Evolutionary conservation across 139 green algal species (phyloP), one percentile per base, ranked within the genome.

Genomic region (Choricystis sp.): DNA sequence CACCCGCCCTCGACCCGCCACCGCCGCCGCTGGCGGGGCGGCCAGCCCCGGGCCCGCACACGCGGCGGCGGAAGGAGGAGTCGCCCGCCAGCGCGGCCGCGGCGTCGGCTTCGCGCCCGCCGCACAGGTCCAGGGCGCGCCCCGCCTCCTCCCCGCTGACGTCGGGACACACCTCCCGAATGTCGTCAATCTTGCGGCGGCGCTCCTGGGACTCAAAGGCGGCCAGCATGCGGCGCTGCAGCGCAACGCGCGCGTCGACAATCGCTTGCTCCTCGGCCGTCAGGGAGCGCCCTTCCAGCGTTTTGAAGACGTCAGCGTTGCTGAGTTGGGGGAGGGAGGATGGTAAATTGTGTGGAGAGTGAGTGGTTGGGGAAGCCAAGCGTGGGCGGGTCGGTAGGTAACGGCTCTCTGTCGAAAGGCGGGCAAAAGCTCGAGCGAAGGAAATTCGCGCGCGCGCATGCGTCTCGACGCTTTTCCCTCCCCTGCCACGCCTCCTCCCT

Each of bases 231-330:
- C 77, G 74, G 22, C 83, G 74, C 68, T 93, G 82, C 16, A 82
- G 65, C 0, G 77, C 72, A 2, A 89, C 73, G 80, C 90, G 71
- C 56, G 9, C 26, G 26, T 84, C 60, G 24, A 93, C 90, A 68
- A 93, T 88, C 24, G 67, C 24, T 49, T 87, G 57, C 70, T 93
- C 85, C 61, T 83, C 72, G 5, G 83, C 69, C 3, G 82, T 92
- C 4, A 93, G 76, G 5, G 61, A 71, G 20, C 85, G 73, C 31
- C 82, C 74, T 59, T 90, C 85, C n/a, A 93, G 66, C 31, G 82
- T 69, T 63, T 86, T 81, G 59, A 92, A 93, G 19, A 91, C 60
- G 68, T 93, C 84, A 5, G 84, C 80, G 0, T 73, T 83, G 58
- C 85, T 93, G 70, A 49, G 29, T 5, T 20, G 26, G 62, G n/a